phyloP scores from a whole-genome alignment of 148 eudicot species.

The Suaeda aralocaspica region DNA sequence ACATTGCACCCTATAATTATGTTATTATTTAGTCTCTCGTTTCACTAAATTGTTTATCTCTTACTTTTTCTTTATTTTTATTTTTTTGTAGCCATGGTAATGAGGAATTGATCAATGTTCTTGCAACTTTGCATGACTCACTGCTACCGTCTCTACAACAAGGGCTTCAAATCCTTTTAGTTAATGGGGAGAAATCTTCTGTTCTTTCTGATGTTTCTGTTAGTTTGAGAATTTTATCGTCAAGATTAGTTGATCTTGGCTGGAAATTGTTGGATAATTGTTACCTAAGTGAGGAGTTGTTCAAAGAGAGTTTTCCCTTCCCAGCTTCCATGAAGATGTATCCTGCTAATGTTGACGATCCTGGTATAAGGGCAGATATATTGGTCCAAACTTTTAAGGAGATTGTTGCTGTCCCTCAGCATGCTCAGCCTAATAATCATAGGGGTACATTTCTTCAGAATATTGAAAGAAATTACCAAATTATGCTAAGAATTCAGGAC shows the following conservation, averaged over 20 bases:
- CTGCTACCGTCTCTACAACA: slow-evolving; percentile 67
- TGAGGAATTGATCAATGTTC: slow-evolving; percentile 63
- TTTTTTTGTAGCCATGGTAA: slow-evolving; percentile 55
- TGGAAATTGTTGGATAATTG: slow-evolving; percentile 74
- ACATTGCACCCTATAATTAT: background rate
- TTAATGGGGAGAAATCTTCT: slow-evolving; percentile 31
- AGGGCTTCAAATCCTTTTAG: slow-evolving; percentile 62
- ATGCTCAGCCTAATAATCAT: slow-evolving; percentile 34
- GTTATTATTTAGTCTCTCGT: background rate
- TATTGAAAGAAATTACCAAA: slow-evolving; percentile 51
- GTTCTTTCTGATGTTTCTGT: slow-evolving; percentile 45
- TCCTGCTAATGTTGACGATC: slow-evolving; percentile 90
- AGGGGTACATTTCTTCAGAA: slow-evolving; percentile 65
- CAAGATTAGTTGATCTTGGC: slow-evolving; percentile 66
- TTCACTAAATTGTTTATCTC: background rate
- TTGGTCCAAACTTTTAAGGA: slow-evolving; percentile 77
- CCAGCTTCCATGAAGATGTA: slow-evolving; percentile 72
- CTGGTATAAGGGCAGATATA: slow-evolving; percentile 80
- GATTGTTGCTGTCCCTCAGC: slow-evolving; percentile 51
- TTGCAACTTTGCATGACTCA: slow-evolving; percentile 76
- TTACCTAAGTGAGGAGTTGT: slow-evolving; percentile 68
- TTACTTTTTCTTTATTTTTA: background rate
- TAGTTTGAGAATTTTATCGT: slow-evolving; percentile 67
- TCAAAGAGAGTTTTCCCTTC: slow-evolving; percentile 42
- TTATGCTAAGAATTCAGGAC: slow-evolving; percentile 53